Conservation (phyloP, 345 rosid genomes). For the Eucalyptus brandiana region DNA sequence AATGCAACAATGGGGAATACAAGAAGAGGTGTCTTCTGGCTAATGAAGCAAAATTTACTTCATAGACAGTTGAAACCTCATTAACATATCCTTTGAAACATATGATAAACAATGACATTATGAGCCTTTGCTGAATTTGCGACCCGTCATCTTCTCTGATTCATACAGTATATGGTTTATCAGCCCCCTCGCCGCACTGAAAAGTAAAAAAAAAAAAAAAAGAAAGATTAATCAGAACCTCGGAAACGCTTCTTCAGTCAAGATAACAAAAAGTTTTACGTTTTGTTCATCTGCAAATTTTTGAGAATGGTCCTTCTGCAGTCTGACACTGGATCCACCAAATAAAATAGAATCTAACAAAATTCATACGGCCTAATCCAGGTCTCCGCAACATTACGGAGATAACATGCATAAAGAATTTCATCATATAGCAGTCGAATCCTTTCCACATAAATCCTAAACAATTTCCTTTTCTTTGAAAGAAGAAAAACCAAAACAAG, state of each 20-base stretch:
- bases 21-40: neutral
- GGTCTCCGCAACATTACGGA: neutral
- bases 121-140: conserved; percentile 47
- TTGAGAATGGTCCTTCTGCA: neutral
- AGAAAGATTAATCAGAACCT: neutral
- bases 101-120: neutral
- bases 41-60: neutral
- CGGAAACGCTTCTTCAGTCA: neutral
- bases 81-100: neutral
- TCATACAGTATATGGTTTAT: conserved; percentile 84
- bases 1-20: neutral
- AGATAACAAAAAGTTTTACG: neutral
- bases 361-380: neutral
- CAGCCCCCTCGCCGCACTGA: conserved; percentile 96
- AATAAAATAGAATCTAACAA: neutral
- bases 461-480: neutral
- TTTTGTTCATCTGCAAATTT: neutral
- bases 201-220: neutral
- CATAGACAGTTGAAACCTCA: neutral
- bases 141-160: conserved; percentile 69
- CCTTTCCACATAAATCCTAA: neutral
- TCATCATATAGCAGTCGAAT: neutral
- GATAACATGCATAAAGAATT: neutral
- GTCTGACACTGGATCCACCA: neutral
- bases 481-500: neutral